phyloP scores from a whole-genome alignment of 1,284 basidiomycete species.

The Melampsora larici-populina region DNA sequence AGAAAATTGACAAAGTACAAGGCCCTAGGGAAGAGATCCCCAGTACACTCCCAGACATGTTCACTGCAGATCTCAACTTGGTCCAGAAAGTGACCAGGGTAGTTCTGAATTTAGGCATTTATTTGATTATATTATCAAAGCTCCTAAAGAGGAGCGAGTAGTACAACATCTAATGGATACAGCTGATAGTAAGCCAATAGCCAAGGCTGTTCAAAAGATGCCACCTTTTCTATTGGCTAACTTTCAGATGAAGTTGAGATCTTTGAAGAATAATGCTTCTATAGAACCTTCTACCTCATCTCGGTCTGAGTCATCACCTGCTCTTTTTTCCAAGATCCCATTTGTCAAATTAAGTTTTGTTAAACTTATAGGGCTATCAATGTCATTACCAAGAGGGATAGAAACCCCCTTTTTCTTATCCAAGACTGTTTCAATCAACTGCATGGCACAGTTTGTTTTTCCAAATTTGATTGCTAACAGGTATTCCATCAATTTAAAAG shows the following conservation, averaged over 20 bases:
- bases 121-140: not conserved
- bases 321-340: not conserved
- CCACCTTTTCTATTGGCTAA: not conserved
- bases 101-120: not conserved
- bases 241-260: not conserved
- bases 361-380: constrained; percentile 5
- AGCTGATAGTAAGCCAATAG: not conserved
- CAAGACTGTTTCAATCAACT: constrained; percentile 5
- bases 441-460: not conserved
- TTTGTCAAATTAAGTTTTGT: not conserved
- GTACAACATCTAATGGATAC: not conserved
- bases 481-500: not conserved
- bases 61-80: not conserved
- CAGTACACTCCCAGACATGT: not conserved
- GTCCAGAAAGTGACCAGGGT: not conserved
- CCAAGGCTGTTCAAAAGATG: not conserved
- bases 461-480: not conserved
- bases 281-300: not conserved
- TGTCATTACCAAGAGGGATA: constrained; percentile 8
- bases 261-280: not conserved
- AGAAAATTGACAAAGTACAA: not conserved
- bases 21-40: constrained; percentile 11
- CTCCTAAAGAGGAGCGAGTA: not conserved
- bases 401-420: not conserved
- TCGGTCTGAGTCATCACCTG: not conserved